Conservation (phyloP, 495 filamentous ascomycete genomes). For the Lichenothelia convexa region DNA sequence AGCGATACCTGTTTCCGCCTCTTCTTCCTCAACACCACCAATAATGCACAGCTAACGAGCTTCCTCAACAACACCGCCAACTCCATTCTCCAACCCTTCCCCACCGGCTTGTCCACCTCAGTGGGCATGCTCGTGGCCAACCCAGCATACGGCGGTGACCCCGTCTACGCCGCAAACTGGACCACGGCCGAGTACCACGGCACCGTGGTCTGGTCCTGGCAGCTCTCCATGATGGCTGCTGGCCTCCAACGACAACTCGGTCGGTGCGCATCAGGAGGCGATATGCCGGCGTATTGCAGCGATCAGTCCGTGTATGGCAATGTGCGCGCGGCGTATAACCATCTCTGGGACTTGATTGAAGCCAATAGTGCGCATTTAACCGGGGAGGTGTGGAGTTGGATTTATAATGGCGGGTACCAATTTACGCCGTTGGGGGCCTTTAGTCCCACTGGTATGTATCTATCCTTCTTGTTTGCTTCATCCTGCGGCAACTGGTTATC, state of each 20-base stretch:
- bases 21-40: conserved; percentile 41
- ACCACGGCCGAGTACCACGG: conserved; percentile 43
- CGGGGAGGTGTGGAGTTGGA: conserved; percentile 47
- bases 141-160: conserved; percentile 36
- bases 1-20: conserved; percentile 46
- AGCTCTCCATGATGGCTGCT: conserved; percentile 43
- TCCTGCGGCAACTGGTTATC: too few relatives aligned
- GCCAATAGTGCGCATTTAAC: conserved; percentile 32
- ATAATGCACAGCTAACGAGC: conserved; percentile 34
- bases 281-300: conserved; percentile 33
- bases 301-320: conserved; percentile 28
- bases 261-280: conserved; percentile 16
- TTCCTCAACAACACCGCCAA: conserved; percentile 37
- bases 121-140: conserved; percentile 43
- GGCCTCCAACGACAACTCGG: conserved; percentile 26
- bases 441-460: too few relatives aligned
- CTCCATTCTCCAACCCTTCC: conserved; percentile 37
- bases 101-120: conserved; percentile 36
- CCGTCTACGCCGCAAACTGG: conserved; percentile 31
- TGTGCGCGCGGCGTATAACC: conserved; percentile 36
- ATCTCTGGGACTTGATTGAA: conserved; percentile 42
- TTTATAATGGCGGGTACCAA: conserved; percentile 31
- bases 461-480: too few relatives aligned
- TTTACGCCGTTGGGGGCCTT: conserved; percentile 33
- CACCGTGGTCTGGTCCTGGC: conserved; percentile 49